These are phyloP conservation scores for Talaromyces stipitatus DNA, from an alignment of 495 filamentous ascomycete species.

Conservation along the genomic window DNA sequence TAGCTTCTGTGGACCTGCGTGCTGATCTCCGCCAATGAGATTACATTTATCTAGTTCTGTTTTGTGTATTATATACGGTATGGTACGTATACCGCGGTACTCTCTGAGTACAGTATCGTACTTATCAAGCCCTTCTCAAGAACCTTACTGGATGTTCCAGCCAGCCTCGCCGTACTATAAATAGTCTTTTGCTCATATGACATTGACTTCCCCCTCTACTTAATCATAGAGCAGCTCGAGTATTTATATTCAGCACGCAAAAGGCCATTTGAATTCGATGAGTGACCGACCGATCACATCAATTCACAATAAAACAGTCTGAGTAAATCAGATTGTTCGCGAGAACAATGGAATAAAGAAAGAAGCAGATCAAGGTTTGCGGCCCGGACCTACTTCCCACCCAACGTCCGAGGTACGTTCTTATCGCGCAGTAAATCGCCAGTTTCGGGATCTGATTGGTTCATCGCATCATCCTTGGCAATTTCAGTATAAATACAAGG, in stretches of 20 bases:
- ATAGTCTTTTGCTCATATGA: not conserved
- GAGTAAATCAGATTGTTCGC: too few relatives aligned
- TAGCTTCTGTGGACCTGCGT: conserved; percentile 1
- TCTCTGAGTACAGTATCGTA: not conserved
- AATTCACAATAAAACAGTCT: too few relatives aligned
- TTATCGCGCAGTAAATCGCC: not conserved
- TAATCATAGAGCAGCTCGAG: too few relatives aligned
- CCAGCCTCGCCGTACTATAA: not conserved
- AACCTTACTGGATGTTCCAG: not conserved
- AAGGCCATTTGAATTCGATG: too few relatives aligned
- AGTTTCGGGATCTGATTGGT: not conserved
- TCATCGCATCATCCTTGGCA: not conserved
- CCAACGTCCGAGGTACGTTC: not conserved
- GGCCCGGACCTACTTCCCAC: conserved; percentile 2
- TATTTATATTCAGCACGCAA: too few relatives aligned
- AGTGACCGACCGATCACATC: too few relatives aligned
- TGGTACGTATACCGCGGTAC: too few relatives aligned
- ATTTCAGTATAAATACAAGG: not conserved
- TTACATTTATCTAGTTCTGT: not conserved
- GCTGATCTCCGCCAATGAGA: not conserved
- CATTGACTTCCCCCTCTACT: too few relatives aligned
- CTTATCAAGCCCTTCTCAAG: not conserved
- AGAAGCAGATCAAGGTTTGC: conserved; percentile 1
- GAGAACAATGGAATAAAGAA: not conserved
- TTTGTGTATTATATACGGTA: not conserved